Conservation (phyloP, 1,284 basidiomycete species). For the Apiotrichum sp. region DNA sequence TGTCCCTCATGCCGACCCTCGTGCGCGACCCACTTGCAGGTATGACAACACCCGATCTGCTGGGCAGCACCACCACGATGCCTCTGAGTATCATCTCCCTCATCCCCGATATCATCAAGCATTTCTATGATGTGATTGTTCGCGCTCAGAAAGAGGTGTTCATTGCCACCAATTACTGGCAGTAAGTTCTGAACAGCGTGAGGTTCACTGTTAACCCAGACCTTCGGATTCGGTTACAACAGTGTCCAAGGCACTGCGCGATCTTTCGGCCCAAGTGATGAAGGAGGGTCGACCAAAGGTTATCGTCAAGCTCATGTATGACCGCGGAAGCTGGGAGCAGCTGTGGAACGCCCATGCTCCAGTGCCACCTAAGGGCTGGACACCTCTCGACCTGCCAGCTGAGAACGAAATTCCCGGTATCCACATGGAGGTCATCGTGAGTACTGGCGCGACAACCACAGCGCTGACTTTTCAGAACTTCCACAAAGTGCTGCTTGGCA, state of each 20-base stretch:
- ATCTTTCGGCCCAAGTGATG: constrained; percentile 53
- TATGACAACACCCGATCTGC: constrained; percentile 53
- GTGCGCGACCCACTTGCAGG: constrained; percentile 53
- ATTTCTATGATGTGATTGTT: constrained; percentile 54
- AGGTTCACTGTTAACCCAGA: constrained; percentile 23
- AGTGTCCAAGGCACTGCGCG: constrained; percentile 54
- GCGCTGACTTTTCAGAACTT: constrained; percentile 37
- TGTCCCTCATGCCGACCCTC: constrained; percentile 52
- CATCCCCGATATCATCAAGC: constrained; percentile 58
- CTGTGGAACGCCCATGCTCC: constrained; percentile 55
- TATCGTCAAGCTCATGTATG: constrained; percentile 59
- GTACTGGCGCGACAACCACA: too few relatives aligned
- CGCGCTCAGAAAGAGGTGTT: constrained; percentile 56
- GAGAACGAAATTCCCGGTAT: constrained; percentile 58
- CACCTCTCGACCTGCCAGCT: constrained; percentile 55
- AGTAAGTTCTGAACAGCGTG: constrained; percentile 30
- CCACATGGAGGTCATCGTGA: constrained; percentile 57
- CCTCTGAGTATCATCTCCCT: constrained; percentile 51
- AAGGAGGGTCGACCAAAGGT: constrained; percentile 52
- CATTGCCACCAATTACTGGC: constrained; percentile 58
- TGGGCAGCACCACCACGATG: constrained; percentile 55
- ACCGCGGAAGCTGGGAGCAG: constrained; percentile 57
- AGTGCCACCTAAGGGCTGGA: constrained; percentile 54
- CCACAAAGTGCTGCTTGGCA: constrained; percentile 58
- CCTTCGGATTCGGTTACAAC: constrained; percentile 53